These are phyloP conservation scores for Cronartium quercuum DNA, from an alignment of 1,284 basidiomycete species.

Conservation along the genomic window DNA sequence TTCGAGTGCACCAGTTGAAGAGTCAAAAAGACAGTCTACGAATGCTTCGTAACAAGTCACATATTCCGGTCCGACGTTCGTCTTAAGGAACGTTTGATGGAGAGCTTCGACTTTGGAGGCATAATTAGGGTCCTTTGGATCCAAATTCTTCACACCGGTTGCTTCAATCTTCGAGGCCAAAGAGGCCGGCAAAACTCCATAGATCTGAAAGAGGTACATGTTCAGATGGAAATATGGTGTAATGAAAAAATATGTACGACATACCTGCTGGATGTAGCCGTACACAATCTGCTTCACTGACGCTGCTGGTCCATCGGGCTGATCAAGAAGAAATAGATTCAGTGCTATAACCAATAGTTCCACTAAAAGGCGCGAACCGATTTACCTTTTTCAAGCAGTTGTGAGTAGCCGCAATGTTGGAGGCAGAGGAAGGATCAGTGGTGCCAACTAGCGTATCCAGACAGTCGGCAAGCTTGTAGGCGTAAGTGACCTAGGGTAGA, in stretches of 20 bases:
- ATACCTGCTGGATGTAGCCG: conserved; percentile 37
- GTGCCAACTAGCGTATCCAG: conserved; percentile 27
- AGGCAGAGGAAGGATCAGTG: conserved; percentile 17
- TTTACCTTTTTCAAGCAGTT: conserved; percentile 8
- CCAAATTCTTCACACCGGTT: conserved; percentile 7
- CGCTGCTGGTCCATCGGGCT: conserved; percentile 33
- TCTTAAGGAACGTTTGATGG: conserved; percentile 17
- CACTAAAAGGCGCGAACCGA: background rate
- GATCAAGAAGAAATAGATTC: background rate
- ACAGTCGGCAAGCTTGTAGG: conserved; percentile 24
- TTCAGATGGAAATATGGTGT: background rate
- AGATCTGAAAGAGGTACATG: conserved; percentile 1
- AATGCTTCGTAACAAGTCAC: conserved; percentile 37
- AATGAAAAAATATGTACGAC: background rate
- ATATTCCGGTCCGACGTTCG: conserved; percentile 29
- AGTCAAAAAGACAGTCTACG: conserved; percentile 28
- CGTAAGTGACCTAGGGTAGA: conserved; percentile 22
- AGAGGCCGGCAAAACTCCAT: conserved; percentile 23
- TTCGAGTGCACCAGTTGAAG: conserved; percentile 11
- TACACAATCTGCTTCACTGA: conserved; percentile 32
- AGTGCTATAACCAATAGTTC: background rate
- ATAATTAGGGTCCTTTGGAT: conserved; percentile 25
- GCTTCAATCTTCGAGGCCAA: conserved; percentile 29
- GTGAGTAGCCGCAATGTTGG: conserved; percentile 18
- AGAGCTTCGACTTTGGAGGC: conserved; percentile 15